These are phyloP conservation scores for Orbilia blumenaviensis DNA, from an alignment of 2,329 filamentous ascomycete genomes.

Conservation along the genomic window DNA sequence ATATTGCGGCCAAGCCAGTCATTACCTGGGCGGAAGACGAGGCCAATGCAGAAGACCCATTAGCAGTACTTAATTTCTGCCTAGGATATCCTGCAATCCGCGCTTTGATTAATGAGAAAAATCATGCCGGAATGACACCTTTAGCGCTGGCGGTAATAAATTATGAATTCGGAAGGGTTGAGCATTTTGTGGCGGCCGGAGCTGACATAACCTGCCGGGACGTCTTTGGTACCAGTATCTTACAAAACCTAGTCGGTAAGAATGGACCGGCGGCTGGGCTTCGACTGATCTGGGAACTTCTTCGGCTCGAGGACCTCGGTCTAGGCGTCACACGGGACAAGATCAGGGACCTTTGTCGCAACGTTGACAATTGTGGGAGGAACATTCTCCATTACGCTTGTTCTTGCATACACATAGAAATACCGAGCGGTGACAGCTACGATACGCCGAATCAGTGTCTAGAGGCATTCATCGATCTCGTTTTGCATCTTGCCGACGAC, in stretches of 20 bases:
- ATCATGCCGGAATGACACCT: neutral
- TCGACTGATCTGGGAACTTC: neutral
- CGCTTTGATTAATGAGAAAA: neutral
- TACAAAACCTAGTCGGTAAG: neutral
- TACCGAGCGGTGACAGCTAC: neutral
- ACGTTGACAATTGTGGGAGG: neutral
- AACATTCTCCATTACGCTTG: constrained; percentile 8
- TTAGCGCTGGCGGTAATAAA: neutral
- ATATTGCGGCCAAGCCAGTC: neutral
- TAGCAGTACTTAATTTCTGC: neutral
- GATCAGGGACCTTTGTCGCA: neutral
- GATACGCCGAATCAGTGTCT: neutral
- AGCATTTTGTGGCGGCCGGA: neutral
- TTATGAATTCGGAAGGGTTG: neutral
- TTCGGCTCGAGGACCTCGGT: neutral
- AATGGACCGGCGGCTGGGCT: neutral
- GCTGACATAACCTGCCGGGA: neutral
- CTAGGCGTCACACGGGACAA: neutral
- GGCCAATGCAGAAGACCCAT: neutral
- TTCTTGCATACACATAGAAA: neutral
- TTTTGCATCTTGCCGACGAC: neutral
- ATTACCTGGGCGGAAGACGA: neutral
- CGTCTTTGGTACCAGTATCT: neutral
- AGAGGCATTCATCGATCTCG: neutral
- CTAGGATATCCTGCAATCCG: neutral